Percentiles rank a stretch among this genome's conserved stretches.
Evolutionary conservation across 768 basidiomycete genomes (phyloP).

Genomic region (Mycena indigotica): DNA sequence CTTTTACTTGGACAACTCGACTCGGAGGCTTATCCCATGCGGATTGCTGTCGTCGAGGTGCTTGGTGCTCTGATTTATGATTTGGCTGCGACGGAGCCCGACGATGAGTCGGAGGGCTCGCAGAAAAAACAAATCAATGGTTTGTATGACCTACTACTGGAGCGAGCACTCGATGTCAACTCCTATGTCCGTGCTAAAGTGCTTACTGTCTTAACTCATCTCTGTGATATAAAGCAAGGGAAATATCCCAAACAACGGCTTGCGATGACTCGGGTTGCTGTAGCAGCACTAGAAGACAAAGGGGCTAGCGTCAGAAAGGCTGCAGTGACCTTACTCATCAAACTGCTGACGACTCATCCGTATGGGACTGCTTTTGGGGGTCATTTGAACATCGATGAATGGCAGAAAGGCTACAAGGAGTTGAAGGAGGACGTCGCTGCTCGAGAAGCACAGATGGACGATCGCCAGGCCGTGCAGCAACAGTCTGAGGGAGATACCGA

Average conservation of each 20-base stretch:
- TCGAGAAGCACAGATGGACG: constrained; percentile 62
- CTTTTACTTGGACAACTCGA: constrained; percentile 85
- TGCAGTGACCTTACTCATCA: constrained; percentile 73
- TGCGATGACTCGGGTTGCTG: constrained; percentile 72
- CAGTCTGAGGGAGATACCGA: constrained; percentile 32
- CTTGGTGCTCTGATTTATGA: constrained; percentile 85
- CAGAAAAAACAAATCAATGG: constrained; percentile 76
- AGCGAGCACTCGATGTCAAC: constrained; percentile 85
- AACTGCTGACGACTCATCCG: constrained; percentile 84
- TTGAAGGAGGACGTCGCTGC: constrained; percentile 66
- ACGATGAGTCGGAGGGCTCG: constrained; percentile 46
- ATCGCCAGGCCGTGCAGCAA: constrained; percentile 54
- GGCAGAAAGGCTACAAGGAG: constrained; percentile 70
- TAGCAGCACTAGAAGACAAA: constrained; percentile 87
- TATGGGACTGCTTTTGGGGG: constrained; percentile 87
- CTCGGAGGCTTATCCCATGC: constrained; percentile 97
- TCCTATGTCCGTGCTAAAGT: constrained; percentile 93
- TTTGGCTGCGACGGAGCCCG: constrained; percentile 58
- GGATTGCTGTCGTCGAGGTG: constrained; percentile 90
- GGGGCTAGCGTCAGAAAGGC: constrained; percentile 83
- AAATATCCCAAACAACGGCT: constrained; percentile 90
- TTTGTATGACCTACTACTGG: constrained; percentile 81
- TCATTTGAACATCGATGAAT: constrained; percentile 67
- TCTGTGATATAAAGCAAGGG: constrained; percentile 69
- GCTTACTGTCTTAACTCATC: constrained; percentile 69